Evolutionary conservation across 352 stramenopile species (phyloP), one percentile per base, ranked within the genome.

Genomic region (Peronosclerospora sorghi): DNA sequence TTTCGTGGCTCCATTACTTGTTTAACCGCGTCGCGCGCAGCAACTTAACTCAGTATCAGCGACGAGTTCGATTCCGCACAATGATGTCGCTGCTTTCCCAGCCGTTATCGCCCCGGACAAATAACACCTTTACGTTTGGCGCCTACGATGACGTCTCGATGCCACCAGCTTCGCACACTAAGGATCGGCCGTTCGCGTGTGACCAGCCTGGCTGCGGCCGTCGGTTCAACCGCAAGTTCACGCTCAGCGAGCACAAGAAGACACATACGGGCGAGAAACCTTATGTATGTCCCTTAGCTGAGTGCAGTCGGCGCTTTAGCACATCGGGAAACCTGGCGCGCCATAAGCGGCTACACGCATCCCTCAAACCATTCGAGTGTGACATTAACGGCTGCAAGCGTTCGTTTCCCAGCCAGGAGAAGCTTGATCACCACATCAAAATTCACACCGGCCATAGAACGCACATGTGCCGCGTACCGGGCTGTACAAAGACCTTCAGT

Each of bases 231-330:
- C 63, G 67, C 52, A 74, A 75, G 51, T 78, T 78, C 49, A 75
- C 67, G 39, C 63, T 79, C 23, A 72, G 54, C 32, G 64, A 76
- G 44, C 67, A 79, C 45, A 61, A 56, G 45, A 79, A 79, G 48
- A 79, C 62, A 2, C 67, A 79, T 43, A 72, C 66, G 30, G 66
- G 66, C 39, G 66, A 78, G 54, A 73, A 71, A 42, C 66, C 66
- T 8, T 71, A 75, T 41, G 52, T 58, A 44, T 78, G 67, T 26
- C 54, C 63, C n/a, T 48, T 68, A 38, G 17, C 18, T 21, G 62
- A 61, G 37, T 78, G 67, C 55, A 63, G 47, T 28, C 67, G 69
- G 40, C 65, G 66, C 41, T 79, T 79, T 46, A 79, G 60, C 29
- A 78, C 66, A 29, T 71, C 66, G 24, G 66, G 66, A 43, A 78